Evolutionary conservation across 2,329 filamentous ascomycete genomes (phyloP), one percentile per base, ranked within the genome.

Genomic region (Fusarium sp.): DNA sequence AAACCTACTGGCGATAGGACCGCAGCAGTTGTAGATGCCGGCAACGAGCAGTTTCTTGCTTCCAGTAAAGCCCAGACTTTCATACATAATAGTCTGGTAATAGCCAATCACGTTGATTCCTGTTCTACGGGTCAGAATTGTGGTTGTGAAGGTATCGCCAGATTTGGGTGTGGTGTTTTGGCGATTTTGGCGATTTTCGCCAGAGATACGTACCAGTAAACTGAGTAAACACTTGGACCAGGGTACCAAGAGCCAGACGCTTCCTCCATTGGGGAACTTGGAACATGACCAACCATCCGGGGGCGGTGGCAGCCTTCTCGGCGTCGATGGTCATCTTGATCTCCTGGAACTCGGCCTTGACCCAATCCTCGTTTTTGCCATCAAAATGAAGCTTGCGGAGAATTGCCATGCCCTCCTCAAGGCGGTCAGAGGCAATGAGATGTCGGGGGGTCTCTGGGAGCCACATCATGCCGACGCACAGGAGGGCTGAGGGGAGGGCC

Each of bases 11-110:
- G 84, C 85, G 56, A 89, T 73, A 1, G 88, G 89, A 0, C 90
- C 89, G 47, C 90, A 84, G 65, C 88, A 86, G 76, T 90, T 91
- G 82, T 91, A 91, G 70, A 91, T 88, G 13, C 89, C 89, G 0
- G 88, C 86, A 1, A 91, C 87, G 1, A 91, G 84, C 3, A 90
- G 83, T 27, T 84, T 86, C 24, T 83, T 85, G 37, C 84, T 82
- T 4, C 88, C 89, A 0, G 82, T 85, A 29, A 92, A 88, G 4
- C 76, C 76, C 3, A 89, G 80, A 10, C 85, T 83, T 2, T 85
- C 77, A 78, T 89, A 90, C 83, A 90, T 87, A 37, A 86, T 84
- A 0, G 85, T 87, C 67, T 87, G 85, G 72, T 90, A 90, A 77
- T 90, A 89, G n/a, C 85, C 85, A 52, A 90, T 90, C 5, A 89